These are phyloP conservation scores for Ochetophila trinervis DNA, from an alignment of 306 rosid species.

Conservation along the genomic window DNA sequence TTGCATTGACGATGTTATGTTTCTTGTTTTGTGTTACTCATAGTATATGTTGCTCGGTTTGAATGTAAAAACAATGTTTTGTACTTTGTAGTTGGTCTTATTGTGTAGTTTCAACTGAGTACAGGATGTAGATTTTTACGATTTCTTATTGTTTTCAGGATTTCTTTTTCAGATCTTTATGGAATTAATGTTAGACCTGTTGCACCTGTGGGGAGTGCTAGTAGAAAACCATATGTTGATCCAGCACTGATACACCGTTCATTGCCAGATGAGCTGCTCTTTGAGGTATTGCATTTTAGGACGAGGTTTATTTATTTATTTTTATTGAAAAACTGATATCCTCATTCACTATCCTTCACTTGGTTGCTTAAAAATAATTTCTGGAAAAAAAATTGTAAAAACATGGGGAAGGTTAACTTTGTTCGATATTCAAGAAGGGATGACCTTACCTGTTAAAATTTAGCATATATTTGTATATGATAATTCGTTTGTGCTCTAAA, in stretches of 20 bases:
- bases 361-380: not conserved
- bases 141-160: conserved; percentile 37
- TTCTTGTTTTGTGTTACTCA: not conserved
- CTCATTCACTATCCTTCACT: not conserved
- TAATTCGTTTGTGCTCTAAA: too few species aligned
- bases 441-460: not conserved
- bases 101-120: conserved; percentile 3
- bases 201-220: conserved; percentile 85
- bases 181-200: conserved; percentile 92
- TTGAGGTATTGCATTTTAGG: conserved; percentile 59
- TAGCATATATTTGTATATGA: not conserved
- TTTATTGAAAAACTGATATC: not conserved
- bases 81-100: not conserved
- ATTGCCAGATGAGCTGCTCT: conserved; percentile 82
- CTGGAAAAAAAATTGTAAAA: not conserved
- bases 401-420: not conserved
- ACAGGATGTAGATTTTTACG: conserved; percentile 9
- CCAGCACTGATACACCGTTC: conserved; percentile 64
- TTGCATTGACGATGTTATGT: not conserved
- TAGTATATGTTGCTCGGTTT: not conserved
- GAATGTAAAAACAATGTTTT: not conserved
- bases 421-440: not conserved
- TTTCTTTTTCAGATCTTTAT: conserved; percentile 79
- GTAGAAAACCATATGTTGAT: conserved; percentile 72
- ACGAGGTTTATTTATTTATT: not conserved